These are phyloP conservation scores for Penicillium griseofulvum DNA, from an alignment of 2,329 filamentous ascomycete species.

Conservation along the genomic window DNA sequence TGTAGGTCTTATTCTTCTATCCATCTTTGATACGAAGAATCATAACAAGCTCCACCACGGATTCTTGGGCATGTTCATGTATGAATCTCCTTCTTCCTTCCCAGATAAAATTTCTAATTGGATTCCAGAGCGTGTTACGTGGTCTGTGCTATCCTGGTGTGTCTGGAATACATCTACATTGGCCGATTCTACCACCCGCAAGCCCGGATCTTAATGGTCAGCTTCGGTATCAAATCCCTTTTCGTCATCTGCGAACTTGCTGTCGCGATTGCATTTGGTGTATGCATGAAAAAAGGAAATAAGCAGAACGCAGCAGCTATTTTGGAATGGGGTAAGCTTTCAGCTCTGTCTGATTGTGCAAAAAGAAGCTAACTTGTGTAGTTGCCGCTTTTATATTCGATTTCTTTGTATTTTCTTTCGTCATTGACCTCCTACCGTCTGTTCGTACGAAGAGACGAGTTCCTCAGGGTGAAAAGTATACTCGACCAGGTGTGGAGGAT, in stretches of 20 bases:
- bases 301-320: slow-evolving; percentile 6
- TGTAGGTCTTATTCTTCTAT: slow-evolving; percentile 5
- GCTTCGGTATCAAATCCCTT: slow-evolving; percentile 3
- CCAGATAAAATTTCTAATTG: not conserved
- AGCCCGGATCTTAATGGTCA: slow-evolving; percentile 8
- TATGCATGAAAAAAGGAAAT: not conserved
- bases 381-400: slow-evolving; percentile 9
- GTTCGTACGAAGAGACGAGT: slow-evolving; percentile 7
- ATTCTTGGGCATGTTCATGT: slow-evolving; percentile 12
- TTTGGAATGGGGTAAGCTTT: slow-evolving; percentile 9
- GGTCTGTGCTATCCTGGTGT: slow-evolving; percentile 7
- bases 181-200: slow-evolving; percentile 9
- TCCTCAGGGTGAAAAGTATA: slow-evolving; percentile 11
- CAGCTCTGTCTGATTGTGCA: not conserved
- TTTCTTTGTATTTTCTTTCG: slow-evolving; percentile 10
- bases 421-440: slow-evolving; percentile 9
- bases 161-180: slow-evolving; percentile 9
- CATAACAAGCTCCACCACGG: slow-evolving; percentile 3
- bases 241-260: slow-evolving; percentile 7
- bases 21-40: slow-evolving; percentile 8
- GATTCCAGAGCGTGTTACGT: slow-evolving; percentile 3
- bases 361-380: not conserved
- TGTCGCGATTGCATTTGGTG: slow-evolving; percentile 8
- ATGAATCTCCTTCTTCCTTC: not conserved
- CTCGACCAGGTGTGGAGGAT: not conserved